These are phyloP conservation scores for Ormosia emarginata DNA, from an alignment of 306 rosid species.

Conservation along the genomic window DNA sequence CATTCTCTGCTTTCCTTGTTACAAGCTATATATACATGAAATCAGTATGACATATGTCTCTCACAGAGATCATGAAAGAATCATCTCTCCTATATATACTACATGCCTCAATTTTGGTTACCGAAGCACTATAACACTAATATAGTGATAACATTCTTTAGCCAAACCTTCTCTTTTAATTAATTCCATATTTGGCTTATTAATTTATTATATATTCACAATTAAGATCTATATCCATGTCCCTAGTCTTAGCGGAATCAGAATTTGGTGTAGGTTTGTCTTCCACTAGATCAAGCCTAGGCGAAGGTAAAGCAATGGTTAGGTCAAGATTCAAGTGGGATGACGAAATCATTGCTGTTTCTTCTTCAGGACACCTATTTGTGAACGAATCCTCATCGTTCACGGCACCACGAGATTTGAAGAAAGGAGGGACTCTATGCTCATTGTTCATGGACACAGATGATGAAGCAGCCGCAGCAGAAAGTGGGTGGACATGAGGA, in stretches of 20 bases:
- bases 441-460: conserved; percentile 25
- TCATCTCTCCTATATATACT: background rate
- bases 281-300: background rate
- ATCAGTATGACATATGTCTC: background rate
- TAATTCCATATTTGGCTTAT: background rate
- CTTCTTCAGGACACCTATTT: conserved; percentile 18
- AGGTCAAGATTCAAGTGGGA: conserved; percentile 52
- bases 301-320: conserved; percentile 52
- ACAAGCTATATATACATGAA: background rate
- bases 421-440: background rate
- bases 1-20: background rate
- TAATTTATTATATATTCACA: background rate
- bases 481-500: background rate
- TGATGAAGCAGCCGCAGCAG: conserved; percentile 5
- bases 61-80: background rate
- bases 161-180: background rate
- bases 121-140: background rate
- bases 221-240: background rate
- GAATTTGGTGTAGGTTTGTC: conserved; percentile 9
- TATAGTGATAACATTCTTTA: background rate
- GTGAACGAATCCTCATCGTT: background rate
- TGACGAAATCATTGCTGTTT: background rate
- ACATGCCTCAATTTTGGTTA: background rate
- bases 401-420: background rate
- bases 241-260: background rate